These are phyloP conservation scores for Adansonia rubrostipa DNA, from an alignment of 441 rosid genomes.

Conservation along the genomic window DNA sequence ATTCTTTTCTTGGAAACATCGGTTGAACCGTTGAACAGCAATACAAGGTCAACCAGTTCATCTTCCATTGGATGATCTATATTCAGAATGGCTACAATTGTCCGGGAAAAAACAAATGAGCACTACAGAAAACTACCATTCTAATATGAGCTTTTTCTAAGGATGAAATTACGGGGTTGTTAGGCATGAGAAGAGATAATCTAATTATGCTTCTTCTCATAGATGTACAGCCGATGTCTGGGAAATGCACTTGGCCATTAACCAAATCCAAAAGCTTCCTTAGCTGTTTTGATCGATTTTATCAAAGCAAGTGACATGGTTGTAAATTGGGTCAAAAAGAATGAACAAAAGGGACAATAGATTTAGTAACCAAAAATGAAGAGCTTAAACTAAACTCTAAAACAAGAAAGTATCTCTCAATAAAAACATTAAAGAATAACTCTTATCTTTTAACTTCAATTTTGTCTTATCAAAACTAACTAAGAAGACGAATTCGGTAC, in stretches of 20 bases:
- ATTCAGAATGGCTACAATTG: not conserved
- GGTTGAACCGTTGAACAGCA: not conserved
- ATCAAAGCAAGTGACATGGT: not conserved
- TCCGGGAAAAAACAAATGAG: not conserved
- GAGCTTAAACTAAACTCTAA: not conserved
- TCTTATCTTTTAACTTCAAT: not conserved
- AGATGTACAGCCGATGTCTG: not conserved
- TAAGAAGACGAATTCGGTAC: not conserved
- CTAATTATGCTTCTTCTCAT: not conserved
- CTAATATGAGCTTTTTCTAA: not conserved
- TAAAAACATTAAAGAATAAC: not conserved
- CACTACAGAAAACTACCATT: not conserved
- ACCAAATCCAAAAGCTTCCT: not conserved
- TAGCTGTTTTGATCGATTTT: not conserved
- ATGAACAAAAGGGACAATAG: not conserved
- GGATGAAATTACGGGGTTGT: not conserved
- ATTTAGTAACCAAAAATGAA: not conserved
- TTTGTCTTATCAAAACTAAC: not conserved
- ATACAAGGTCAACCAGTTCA: not conserved
- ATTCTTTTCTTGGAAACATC: not conserved
- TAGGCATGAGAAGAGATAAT: not conserved
- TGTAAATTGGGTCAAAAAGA: not conserved
- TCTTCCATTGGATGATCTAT: not conserved
- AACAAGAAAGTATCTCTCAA: constrained; percentile 1
- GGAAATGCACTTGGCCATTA: not conserved